A percentile compares a stretch with the other conserved stretches of the same genome.
phyloP scores from a whole-genome alignment of 108 stramenopile species.

The Epipyxis sp. region DNA sequence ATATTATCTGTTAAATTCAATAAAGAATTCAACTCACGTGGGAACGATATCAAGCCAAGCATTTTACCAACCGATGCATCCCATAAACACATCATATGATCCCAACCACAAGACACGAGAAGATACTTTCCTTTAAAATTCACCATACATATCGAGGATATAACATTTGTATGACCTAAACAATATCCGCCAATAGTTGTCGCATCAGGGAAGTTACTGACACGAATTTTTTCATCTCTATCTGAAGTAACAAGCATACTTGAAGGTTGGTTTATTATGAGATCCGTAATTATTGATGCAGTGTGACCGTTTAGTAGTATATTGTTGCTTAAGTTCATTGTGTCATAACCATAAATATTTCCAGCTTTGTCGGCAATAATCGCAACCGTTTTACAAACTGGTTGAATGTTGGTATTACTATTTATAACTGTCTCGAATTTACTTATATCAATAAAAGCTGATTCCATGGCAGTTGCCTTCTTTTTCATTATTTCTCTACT shows the following conservation, averaged over 20 bases:
- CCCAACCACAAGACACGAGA: slow-evolving; percentile 12
- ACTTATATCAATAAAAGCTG: too few species aligned
- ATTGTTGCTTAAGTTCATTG: neutral
- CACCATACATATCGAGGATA: neutral
- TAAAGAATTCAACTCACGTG: too few species aligned
- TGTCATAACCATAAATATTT: too few species aligned
- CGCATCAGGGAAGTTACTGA: neutral
- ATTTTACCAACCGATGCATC: neutral
- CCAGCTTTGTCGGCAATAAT: too few species aligned
- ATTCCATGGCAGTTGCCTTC: too few species aligned
- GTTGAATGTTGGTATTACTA: too few species aligned
- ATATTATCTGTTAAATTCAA: too few species aligned
- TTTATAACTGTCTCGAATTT: too few species aligned
- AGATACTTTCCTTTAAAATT: neutral
- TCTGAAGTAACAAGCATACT: neutral
- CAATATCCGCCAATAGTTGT: neutral
- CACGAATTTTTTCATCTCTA: neutral
- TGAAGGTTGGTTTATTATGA: neutral
- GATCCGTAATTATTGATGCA: slow-evolving; percentile 2
- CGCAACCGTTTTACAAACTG: too few species aligned
- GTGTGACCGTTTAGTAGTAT: neutral
- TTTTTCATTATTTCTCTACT: too few species aligned
- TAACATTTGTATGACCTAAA: neutral
- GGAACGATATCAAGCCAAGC: too few species aligned
- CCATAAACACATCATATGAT: neutral